Conservation (phyloP, 2,329 filamentous ascomycete genomes). For the Aspergillus amoenus region DNA sequence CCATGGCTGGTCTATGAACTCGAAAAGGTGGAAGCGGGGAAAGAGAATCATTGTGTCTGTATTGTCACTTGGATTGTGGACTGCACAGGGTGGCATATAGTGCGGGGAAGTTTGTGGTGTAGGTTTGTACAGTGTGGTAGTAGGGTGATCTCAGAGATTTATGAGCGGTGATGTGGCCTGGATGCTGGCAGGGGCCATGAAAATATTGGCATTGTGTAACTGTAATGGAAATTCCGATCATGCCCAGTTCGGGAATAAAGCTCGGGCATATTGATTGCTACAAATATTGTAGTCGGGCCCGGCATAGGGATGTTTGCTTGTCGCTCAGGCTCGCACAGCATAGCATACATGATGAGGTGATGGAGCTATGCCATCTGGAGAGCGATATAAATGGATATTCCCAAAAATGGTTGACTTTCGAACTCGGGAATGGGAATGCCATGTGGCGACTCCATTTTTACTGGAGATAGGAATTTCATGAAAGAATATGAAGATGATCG, state of each 20-base stretch:
- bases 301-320: background rate
- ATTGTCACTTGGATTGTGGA: background rate
- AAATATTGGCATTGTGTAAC: background rate
- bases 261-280: background rate
- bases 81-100: background rate
- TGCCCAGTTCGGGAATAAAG: background rate
- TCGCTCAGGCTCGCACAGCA: background rate
- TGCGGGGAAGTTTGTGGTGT: background rate
- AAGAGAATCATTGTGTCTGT: background rate
- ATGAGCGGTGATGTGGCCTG: background rate
- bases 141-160: background rate
- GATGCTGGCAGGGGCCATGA: no score
- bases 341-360: background rate
- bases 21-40: background rate
- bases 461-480: no score
- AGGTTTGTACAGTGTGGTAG: background rate
- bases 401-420: no score
- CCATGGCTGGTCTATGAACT: background rate
- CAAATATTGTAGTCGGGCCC: background rate
- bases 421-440: no score
- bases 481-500: no score
- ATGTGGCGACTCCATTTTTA: no score
- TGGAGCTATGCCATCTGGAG: no score
- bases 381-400: no score
- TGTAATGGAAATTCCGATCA: background rate